phyloP scores from a whole-genome alignment of 768 basidiomycete species.

The Panus rudis region DNA sequence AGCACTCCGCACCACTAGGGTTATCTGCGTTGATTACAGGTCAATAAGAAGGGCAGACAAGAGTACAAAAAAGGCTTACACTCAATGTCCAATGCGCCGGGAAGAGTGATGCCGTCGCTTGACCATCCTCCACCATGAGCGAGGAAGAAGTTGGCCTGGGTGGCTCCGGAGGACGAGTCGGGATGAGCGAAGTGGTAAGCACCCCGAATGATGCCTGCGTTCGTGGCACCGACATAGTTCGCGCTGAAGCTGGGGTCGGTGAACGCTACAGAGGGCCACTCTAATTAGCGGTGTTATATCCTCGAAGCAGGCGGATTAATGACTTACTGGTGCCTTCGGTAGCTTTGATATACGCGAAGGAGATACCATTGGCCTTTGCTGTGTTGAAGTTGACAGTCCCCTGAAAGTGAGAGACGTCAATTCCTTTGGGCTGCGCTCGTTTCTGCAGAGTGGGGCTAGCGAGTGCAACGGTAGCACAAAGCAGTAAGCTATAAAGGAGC shows the following conservation, averaged over 20 bases:
- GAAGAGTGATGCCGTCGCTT: slow-evolving; percentile 50
- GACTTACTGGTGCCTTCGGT: slow-evolving; percentile 52
- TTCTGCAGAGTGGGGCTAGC: slow-evolving; percentile 11
- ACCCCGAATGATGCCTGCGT: slow-evolving; percentile 51
- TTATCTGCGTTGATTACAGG: slow-evolving; percentile 32
- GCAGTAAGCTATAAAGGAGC: background rate
- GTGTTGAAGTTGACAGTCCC: slow-evolving; percentile 42
- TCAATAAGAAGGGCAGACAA: background rate
- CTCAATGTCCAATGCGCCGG: slow-evolving; percentile 59
- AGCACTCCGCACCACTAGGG: slow-evolving; percentile 45
- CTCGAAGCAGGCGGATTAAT: background rate
- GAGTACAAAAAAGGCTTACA: slow-evolving; percentile 27
- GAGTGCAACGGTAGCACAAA: background rate
- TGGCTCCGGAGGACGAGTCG: slow-evolving; percentile 43
- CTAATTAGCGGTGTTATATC: no score
- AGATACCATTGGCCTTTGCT: slow-evolving; percentile 43
- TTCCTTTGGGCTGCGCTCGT: slow-evolving; percentile 39
- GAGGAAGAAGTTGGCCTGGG: slow-evolving; percentile 54
- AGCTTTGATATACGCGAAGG: slow-evolving; percentile 61
- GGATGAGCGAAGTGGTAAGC: slow-evolving; percentile 58
- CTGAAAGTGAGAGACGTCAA: slow-evolving; percentile 51
- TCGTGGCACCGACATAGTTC: slow-evolving; percentile 51
- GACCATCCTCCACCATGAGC: slow-evolving; percentile 53
- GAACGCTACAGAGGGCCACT: slow-evolving; percentile 26
- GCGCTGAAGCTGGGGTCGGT: slow-evolving; percentile 36